phyloP scores from a whole-genome alignment of 1,284 basidiomycete genomes.

The Ganoderma meredithae region DNA sequence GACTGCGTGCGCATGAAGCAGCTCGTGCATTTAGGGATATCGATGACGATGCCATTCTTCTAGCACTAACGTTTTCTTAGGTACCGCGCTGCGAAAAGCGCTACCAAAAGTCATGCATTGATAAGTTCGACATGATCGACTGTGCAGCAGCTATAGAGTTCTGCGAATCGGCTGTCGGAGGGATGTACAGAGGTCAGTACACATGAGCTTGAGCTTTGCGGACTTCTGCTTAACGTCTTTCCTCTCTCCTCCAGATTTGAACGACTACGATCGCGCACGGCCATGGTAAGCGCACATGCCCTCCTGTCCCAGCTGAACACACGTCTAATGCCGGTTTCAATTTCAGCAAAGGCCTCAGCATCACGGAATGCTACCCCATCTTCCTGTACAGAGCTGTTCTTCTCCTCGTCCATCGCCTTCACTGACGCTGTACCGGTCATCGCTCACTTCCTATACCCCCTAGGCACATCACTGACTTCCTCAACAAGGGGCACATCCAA shows the following conservation, averaged over 20 bases:
- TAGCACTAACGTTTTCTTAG: constrained; percentile 23
- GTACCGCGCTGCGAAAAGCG: constrained; percentile 42
- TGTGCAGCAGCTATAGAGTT: constrained; percentile 50
- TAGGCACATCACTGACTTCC: constrained; percentile 57
- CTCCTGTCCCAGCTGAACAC: neutral
- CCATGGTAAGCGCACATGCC: constrained; percentile 33
- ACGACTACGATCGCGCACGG: constrained; percentile 28
- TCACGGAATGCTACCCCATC: constrained; percentile 41
- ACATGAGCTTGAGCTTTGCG: neutral
- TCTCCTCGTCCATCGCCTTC: neutral
- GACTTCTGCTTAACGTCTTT: neutral
- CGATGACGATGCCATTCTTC: neutral
- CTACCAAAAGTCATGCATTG: constrained; percentile 39
- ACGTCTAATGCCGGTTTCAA: neutral
- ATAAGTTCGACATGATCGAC: constrained; percentile 47
- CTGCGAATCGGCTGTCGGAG: constrained; percentile 40
- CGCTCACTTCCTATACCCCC: neutral
- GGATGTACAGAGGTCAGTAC: constrained; percentile 26
- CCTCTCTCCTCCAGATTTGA: constrained; percentile 15
- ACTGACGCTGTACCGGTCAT: constrained; percentile 13
- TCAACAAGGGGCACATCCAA: constrained; percentile 62
- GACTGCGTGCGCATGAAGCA: constrained; percentile 43
- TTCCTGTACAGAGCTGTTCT: constrained; percentile 23
- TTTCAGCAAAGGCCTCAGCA: constrained; percentile 29
- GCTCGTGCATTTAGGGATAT: constrained; percentile 40